Conservation (phyloP, 2,329 filamentous ascomycete genomes). For the Pyricularia pennisetigena region DNA sequence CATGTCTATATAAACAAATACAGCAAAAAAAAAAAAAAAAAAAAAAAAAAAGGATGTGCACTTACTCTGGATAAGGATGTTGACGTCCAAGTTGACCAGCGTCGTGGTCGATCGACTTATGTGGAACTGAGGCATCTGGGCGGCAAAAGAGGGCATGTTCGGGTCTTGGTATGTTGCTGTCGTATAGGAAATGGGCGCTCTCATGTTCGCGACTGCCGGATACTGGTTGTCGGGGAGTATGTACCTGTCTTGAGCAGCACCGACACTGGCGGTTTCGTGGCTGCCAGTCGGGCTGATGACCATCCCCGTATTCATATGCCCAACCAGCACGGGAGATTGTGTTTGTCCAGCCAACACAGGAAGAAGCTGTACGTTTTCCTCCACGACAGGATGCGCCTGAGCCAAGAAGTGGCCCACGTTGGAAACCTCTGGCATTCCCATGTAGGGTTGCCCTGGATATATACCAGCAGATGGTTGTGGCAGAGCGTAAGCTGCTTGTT, state of each 20-base stretch:
- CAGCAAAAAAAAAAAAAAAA: too few relatives aligned
- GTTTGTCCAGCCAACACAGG: neutral
- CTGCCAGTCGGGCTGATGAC: neutral
- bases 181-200: neutral
- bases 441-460: neutral
- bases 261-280: neutral
- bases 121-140: neutral
- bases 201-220: neutral
- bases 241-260: neutral
- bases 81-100: constrained; percentile 16
- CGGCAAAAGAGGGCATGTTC: neutral
- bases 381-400: neutral
- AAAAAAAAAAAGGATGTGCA: neutral
- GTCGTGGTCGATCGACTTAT: constrained; percentile 4
- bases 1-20: neutral
- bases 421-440: neutral
- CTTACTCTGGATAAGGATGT: constrained; percentile 16
- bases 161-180: neutral
- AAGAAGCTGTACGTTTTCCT: neutral
- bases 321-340: neutral
- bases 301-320: neutral
- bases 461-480: neutral
- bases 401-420: neutral
- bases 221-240: neutral
- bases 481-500: neutral